phyloP scores from a whole-genome alignment of 1,139 yeast species.

The Candida glucosophila region DNA sequence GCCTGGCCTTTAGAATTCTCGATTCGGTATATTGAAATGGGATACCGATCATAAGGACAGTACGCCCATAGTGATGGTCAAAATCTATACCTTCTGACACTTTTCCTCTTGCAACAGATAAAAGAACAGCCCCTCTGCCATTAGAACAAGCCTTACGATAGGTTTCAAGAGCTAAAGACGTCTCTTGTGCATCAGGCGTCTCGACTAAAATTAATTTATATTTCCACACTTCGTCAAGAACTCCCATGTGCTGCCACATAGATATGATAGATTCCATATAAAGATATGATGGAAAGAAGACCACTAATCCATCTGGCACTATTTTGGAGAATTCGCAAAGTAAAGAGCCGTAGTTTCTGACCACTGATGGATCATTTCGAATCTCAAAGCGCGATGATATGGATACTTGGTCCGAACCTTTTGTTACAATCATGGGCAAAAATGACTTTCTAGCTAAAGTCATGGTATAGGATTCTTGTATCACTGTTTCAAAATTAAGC shows the following conservation, averaged over 20 bases:
- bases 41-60: conserved; percentile 96
- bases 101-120: conserved; percentile 98
- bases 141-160: conserved; percentile 94
- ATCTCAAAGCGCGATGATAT: conserved; percentile 94
- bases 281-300: conserved; percentile 91
- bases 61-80: conserved; percentile 97
- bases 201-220: conserved; percentile 89
- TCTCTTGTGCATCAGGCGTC: conserved; percentile 98
- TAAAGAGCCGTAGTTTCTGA: conserved; percentile 89
- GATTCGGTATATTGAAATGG: conserved; percentile 99
- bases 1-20: conserved; percentile 85
- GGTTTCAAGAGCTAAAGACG: conserved; percentile 89
- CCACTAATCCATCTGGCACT: conserved; percentile 97
- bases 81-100: conserved; percentile 99
- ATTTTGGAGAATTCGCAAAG: conserved; percentile 87
- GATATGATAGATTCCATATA: conserved; percentile 97
- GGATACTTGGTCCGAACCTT: conserved; percentile 96
- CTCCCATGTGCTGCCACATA: conserved; percentile 99
- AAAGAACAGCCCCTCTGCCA: conserved; percentile 93
- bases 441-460: conserved; percentile 87
- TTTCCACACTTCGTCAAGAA: conserved; percentile 96
- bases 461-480: conserved; percentile 94
- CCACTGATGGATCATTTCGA: conserved; percentile 95
- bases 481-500: conserved; percentile 89
- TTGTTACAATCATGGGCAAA: conserved; percentile 91